A percentile compares a stretch with the other conserved stretches of the same genome.
These are phyloP conservation scores for Cornus controversa DNA, from an alignment of 148 eudicot genomes.

Conservation along the genomic window DNA sequence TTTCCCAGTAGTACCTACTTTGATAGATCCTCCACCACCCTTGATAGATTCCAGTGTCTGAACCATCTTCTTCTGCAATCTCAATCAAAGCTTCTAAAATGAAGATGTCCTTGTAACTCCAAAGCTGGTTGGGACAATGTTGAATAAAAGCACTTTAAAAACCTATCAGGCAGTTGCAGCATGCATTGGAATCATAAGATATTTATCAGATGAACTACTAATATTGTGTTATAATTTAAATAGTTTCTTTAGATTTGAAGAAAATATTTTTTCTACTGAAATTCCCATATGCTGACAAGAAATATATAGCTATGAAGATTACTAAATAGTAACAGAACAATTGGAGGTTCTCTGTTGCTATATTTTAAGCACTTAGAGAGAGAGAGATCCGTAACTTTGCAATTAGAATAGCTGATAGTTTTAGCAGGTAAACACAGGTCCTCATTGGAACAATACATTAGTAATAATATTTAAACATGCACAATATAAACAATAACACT, in stretches of 20 bases:
- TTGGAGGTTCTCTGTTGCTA: background rate
- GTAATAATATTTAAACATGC: background rate
- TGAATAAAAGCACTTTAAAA: background rate
- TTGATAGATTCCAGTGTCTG: constrained; percentile 68
- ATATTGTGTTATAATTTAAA: background rate
- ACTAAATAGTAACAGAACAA: background rate
- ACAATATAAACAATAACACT: background rate
- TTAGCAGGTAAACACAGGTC: background rate
- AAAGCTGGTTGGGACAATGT: background rate
- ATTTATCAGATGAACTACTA: background rate
- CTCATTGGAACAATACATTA: background rate
- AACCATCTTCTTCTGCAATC: constrained; percentile 43
- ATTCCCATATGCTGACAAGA: background rate
- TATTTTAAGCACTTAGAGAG: background rate
- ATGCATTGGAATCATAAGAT: background rate
- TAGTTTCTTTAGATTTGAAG: background rate
- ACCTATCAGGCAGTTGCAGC: constrained; percentile 5
- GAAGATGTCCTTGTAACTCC: too few relatives aligned
- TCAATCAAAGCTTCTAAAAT: background rate
- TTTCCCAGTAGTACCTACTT: constrained; percentile 78
- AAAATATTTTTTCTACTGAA: background rate
- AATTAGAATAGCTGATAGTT: background rate
- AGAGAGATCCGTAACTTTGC: background rate
- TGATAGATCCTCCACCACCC: constrained; percentile 83
- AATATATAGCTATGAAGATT: background rate